Conservation (phyloP, 306 rosid genomes). For the Prunus davidiana region DNA sequence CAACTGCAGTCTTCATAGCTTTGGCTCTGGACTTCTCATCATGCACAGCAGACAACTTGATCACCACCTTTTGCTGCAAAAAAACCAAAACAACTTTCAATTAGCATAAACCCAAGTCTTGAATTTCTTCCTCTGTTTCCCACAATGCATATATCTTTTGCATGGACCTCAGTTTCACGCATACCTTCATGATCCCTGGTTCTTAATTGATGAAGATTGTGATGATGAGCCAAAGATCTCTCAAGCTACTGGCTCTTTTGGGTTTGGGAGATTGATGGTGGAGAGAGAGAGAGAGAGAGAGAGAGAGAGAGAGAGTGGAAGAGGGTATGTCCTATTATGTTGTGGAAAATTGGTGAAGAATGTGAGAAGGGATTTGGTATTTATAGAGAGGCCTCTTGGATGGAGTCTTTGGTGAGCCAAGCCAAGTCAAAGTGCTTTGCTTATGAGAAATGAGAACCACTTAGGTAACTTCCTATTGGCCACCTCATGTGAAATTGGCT, state of each 20-base stretch:
- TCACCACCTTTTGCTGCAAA: conserved; percentile 56
- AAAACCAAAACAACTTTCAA: neutral
- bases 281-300: neutral
- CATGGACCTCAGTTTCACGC: neutral
- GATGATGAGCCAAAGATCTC: neutral
- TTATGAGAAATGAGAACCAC: neutral
- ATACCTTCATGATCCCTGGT: conserved; percentile 12
- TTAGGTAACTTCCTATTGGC: neutral
- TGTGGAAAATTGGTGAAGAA: neutral
- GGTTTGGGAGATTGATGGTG: neutral
- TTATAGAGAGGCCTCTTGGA: neutral
- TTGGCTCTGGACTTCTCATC: conserved; percentile 28
- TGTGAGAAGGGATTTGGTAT: neutral
- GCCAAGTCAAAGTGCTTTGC: neutral
- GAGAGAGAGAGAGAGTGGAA: neutral
- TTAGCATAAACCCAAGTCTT: neutral
- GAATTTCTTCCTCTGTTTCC: neutral
- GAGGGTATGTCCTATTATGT: neutral
- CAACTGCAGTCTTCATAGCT: conserved; percentile 45
- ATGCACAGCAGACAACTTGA: conserved; percentile 33
- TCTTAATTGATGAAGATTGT: neutral
- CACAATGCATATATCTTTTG: neutral
- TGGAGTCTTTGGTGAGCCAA: neutral
- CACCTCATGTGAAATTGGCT: neutral
- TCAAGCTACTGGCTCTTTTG: neutral